phyloP scores from a whole-genome alignment of 805 yeast genomes.

The Naumovozyma baii region DNA sequence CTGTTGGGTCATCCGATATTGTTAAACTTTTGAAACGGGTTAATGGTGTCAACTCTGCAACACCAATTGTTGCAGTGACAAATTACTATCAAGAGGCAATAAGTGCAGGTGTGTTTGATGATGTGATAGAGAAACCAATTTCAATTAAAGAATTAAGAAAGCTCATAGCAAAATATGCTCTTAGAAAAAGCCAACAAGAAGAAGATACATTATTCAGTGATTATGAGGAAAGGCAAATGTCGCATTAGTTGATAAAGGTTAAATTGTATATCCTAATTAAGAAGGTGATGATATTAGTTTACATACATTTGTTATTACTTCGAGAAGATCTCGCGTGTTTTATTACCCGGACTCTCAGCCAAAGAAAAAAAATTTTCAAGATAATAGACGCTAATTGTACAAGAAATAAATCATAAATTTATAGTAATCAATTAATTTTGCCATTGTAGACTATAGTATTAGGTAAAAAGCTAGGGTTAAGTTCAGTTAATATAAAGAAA shows the following conservation, averaged over 20 bases:
- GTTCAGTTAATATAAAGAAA: too few relatives aligned
- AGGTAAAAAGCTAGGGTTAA: too few relatives aligned
- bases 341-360: background rate
- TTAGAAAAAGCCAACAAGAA: conserved; percentile 25
- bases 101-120: conserved; percentile 46
- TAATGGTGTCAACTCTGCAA: conserved; percentile 60
- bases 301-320: too few relatives aligned
- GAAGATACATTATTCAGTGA: conserved; percentile 29
- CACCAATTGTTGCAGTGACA: conserved; percentile 71
- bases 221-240: conserved; percentile 10
- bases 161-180: conserved; percentile 24
- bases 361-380: background rate
- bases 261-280: too few relatives aligned
- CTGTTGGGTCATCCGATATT: conserved; percentile 64
- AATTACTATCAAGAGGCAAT: conserved; percentile 61
- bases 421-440: too few relatives aligned
- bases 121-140: conserved; percentile 66
- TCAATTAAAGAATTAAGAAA: conserved; percentile 18
- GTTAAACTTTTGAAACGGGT: conserved; percentile 69
- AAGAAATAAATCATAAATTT: too few relatives aligned
- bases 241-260: too few relatives aligned
- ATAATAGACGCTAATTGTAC: background rate
- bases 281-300: too few relatives aligned
- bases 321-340: too few relatives aligned
- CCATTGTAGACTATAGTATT: too few relatives aligned